Percentiles rank a stretch among this genome's conserved stretches.
phyloP scores from a whole-genome alignment of 495 filamentous ascomycete species.

The Penicillium argentinense region DNA sequence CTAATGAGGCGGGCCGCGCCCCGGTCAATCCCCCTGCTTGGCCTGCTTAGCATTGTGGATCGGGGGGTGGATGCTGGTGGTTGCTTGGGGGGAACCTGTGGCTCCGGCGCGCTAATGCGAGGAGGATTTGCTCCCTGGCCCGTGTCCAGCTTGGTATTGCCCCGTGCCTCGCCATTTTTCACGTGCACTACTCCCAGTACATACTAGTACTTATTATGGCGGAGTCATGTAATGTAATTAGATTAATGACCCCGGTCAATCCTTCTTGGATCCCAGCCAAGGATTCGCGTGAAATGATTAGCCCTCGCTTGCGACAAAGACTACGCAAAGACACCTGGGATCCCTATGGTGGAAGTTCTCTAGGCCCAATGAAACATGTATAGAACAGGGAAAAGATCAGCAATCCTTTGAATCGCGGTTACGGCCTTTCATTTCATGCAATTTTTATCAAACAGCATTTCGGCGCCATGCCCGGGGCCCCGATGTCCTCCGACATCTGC shows the following conservation, averaged over 20 bases:
- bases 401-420: not conserved
- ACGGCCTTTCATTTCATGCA: not conserved
- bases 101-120: not conserved
- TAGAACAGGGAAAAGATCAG: not conserved
- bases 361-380: not conserved
- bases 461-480: too few relatives aligned
- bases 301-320: not conserved
- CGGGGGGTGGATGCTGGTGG: not conserved
- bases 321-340: too few relatives aligned
- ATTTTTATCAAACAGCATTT: not conserved
- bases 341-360: not conserved
- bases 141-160: not conserved
- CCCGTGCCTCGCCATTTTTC: too few relatives aligned
- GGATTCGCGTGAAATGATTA: not conserved
- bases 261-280: too few relatives aligned
- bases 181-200: too few relatives aligned
- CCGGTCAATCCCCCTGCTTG: not conserved
- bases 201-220: too few relatives aligned
- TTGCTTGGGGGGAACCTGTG: not conserved
- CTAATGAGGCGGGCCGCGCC: not conserved
- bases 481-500: too few relatives aligned
- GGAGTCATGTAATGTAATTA: too few relatives aligned
- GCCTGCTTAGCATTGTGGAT: not conserved
- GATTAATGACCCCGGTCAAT: too few relatives aligned
- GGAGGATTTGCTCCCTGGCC: not conserved